Base-by-base conservation (phyloP, 1,139 yeast genomes). In the Hansenula sp. region DNA sequence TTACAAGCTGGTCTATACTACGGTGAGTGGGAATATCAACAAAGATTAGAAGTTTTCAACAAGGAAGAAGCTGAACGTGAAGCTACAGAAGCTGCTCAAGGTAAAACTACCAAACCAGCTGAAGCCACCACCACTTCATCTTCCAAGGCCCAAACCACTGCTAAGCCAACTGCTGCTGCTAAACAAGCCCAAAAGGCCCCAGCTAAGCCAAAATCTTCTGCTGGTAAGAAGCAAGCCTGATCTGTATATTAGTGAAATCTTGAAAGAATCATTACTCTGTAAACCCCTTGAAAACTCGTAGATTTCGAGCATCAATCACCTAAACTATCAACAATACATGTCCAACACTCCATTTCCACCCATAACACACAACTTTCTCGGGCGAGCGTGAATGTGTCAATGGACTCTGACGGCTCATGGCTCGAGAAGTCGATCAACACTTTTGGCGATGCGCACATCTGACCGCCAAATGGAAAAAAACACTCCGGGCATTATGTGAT, bases 1-100 rank as follows among this genome's bases (percentile, higher is more conserved):
- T 74, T 93, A 54, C 98, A 93, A 70, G 81, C 77, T 41, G 98
- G 98, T 21, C 78, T 93, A 61, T 89, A 87, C 76, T 91, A 86
- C 68, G 96, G 96, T 40, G 84, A 81, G 57, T 77, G 83, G 77
- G 90, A 84, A 49, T 87, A 81, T 61, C 68, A 68, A 46, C 72
- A 73, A 55, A 68, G 86, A 66, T 71, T 80, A 62, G 67, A 65
- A 38, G 70, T 70, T 40, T 83, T 79, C 57, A 71, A 67, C 50
- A 66, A 62, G 42, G 64, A 70, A 49, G 77, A 76, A 54, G 74
- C 74, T 38, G 55, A 55, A 52, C 40, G 41, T 32, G 41, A 31
- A 16, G 47, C 51, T 24, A 27, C 36, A 30, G 47, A 40, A 11
- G 37, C 39, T 8, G 38, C 33, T 7, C 33, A 36, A 17, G 36